Evolutionary conservation across 2,329 filamentous ascomycete genomes (phyloP).

Genomic region (Golovinomyces cichoracearum): DNA sequence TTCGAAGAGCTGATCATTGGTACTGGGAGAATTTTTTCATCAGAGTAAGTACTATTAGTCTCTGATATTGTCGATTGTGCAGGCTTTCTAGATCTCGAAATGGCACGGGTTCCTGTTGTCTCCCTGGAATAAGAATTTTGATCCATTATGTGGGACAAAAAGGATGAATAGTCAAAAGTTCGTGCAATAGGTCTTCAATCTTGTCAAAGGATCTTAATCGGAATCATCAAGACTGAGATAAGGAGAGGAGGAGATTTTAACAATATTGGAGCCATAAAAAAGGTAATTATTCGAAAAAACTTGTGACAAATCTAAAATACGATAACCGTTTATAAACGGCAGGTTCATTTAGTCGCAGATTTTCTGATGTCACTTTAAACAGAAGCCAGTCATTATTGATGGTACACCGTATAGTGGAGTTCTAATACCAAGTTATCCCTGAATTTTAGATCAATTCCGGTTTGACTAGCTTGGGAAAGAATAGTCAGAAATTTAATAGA

Average conservation of each 20-base stretch:
- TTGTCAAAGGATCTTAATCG: too few species aligned
- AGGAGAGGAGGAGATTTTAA: too few species aligned
- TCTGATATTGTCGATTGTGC: conserved; percentile 18
- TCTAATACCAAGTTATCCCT: background rate
- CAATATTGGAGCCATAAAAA: too few species aligned
- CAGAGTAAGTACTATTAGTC: conserved; percentile 11
- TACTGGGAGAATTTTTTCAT: conserved; percentile 11
- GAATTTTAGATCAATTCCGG: background rate
- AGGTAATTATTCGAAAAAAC: too few species aligned
- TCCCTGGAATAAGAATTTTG: background rate
- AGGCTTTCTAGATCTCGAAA: conserved; percentile 11
- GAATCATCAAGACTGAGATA: too few species aligned
- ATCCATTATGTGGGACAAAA: background rate
- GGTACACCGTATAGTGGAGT: background rate
- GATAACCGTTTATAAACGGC: too few species aligned
- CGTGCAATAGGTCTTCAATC: too few species aligned
- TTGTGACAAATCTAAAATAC: too few species aligned
- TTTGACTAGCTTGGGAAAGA: background rate
- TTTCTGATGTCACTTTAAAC: too few species aligned
- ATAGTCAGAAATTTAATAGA: background rate
- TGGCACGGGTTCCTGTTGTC: background rate
- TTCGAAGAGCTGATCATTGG: conserved; percentile 11
- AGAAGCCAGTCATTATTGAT: too few species aligned
- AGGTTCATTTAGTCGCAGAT: too few species aligned
- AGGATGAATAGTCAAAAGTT: too few species aligned